Percentiles rank a stretch among this genome's conserved stretches.
Conservation (phyloP, 2,329 filamentous ascomycete genomes). For the Onygenales sp. region DNA sequence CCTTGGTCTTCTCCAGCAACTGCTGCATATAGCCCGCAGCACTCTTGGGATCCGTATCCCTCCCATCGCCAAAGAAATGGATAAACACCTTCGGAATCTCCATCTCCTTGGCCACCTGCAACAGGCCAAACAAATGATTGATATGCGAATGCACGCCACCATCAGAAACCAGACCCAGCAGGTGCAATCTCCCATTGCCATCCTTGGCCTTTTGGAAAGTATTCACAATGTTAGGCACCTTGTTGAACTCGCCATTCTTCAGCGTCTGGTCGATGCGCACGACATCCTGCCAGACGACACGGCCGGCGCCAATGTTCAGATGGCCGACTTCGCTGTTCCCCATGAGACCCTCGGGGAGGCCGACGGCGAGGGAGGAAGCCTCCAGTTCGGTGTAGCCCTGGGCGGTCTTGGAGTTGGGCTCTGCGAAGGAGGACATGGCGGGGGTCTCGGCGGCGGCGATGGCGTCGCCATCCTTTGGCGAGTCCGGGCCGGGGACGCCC, state of each 20-base stretch:
- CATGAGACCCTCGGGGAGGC: conserved; percentile 94
- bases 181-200: conserved; percentile 83
- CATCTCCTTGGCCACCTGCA: conserved; percentile 82
- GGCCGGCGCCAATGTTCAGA: conserved; percentile 93
- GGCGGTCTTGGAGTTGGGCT: conserved; percentile 56
- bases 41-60: conserved; percentile 96
- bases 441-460: conserved; percentile 90
- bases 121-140: conserved; percentile 77
- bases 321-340: conserved; percentile 98
- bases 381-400: conserved; percentile 89
- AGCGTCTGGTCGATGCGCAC: conserved; percentile 92
- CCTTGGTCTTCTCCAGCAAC: conserved; percentile 68
- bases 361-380: conserved; percentile 90
- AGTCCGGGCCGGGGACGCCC: conserved; percentile 75
- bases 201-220: conserved; percentile 72
- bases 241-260: conserved; percentile 71
- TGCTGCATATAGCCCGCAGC: conserved; percentile 79
- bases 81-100: conserved; percentile 87
- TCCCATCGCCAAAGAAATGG: conserved; percentile 97
- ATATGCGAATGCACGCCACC: conserved; percentile 97
- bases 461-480: conserved; percentile 83
- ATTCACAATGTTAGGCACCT: conserved; percentile 66
- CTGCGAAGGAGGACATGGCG: conserved; percentile 78
- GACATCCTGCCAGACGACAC: conserved; percentile 97
- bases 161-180: conserved; percentile 86